Evolutionary conservation across 1,139 yeast species (phyloP).

Genomic region (Nakaseomyces sp.): DNA sequence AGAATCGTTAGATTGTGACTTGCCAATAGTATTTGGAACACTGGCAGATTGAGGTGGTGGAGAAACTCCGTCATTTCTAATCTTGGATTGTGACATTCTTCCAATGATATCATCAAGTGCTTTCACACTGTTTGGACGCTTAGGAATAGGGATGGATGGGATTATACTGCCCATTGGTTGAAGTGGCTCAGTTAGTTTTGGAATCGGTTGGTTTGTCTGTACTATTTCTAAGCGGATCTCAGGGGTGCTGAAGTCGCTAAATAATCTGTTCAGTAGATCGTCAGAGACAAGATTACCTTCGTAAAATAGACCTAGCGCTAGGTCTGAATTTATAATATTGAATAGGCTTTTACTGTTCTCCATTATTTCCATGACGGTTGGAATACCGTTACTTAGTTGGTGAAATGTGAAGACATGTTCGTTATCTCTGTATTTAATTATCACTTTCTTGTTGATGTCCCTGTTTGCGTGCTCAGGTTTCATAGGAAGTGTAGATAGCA

Average conservation of each 20-base stretch:
- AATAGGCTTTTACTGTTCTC: constrained; percentile 27
- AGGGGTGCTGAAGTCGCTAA: constrained; percentile 23
- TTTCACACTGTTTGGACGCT: constrained; percentile 10
- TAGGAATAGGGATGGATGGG: constrained; percentile 4
- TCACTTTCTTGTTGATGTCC: constrained; percentile 26
- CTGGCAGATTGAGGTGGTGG: constrained; percentile 9
- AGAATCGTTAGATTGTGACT: constrained; percentile 6
- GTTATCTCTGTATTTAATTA: constrained; percentile 24
- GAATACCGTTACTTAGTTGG: constrained; percentile 30
- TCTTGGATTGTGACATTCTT: constrained; percentile 16
- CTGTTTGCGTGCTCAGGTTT: constrained; percentile 30
- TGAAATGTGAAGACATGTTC: constrained; percentile 30
- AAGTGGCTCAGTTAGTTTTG: constrained; percentile 1
- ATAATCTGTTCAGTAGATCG: constrained; percentile 22
- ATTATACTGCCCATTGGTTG: constrained; percentile 1
- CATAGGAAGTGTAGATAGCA: constrained; percentile 27
- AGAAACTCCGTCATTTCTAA: constrained; percentile 3
- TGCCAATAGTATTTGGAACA: constrained; percentile 7
- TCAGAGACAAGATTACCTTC: constrained; percentile 21
- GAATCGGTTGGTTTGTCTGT: constrained; percentile 1
- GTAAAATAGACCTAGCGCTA: constrained; percentile 20
- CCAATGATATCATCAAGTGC: constrained; percentile 22
- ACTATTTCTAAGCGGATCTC: constrained; percentile 23
- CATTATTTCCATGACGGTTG: constrained; percentile 27
- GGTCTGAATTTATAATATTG: constrained; percentile 16